phyloP scores from a whole-genome alignment of 129 eudicot genomes.

The Smallanthus sonchifolius region DNA sequence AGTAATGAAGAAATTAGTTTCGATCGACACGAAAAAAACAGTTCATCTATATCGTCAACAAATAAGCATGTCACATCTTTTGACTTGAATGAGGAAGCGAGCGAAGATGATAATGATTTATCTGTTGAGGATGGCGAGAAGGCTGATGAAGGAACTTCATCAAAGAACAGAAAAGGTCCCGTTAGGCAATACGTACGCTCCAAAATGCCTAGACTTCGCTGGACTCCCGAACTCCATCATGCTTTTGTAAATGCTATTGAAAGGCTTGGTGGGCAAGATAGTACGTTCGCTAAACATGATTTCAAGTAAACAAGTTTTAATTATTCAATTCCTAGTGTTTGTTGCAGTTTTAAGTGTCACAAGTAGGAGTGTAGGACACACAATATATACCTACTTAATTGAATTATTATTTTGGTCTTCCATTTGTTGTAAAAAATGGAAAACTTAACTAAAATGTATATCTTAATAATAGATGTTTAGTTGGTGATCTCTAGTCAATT shows the following conservation, averaged over 20 bases:
- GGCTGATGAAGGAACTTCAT: conserved; percentile 28
- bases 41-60: conserved; percentile 37
- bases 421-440: conserved; percentile 5
- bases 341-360: not conserved
- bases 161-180: conserved; percentile 31
- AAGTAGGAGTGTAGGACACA: conserved; percentile 22
- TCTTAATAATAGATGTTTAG: not conserved
- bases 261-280: conserved; percentile 87
- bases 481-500: conserved; percentile 1
- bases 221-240: conserved; percentile 91
- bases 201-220: conserved; percentile 78
- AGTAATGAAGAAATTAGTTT: conserved; percentile 16
- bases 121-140: conserved; percentile 30
- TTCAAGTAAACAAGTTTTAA: not conserved
- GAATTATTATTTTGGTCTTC: conserved; percentile 1
- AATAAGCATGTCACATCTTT: conserved; percentile 38
- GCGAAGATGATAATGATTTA: conserved; percentile 16
- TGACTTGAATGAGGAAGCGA: conserved; percentile 75
- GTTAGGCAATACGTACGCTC: conserved; percentile 76
- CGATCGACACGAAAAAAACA: conserved; percentile 25
- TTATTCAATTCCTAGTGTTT: not conserved
- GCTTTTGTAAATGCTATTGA: conserved; percentile 76
- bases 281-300: conserved; percentile 48
- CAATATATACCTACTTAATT: conserved; percentile 10
- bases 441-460: not conserved